Base-by-base conservation (phyloP, 371 early-diverging fungal species). In the Mortierella sp. region DNA sequence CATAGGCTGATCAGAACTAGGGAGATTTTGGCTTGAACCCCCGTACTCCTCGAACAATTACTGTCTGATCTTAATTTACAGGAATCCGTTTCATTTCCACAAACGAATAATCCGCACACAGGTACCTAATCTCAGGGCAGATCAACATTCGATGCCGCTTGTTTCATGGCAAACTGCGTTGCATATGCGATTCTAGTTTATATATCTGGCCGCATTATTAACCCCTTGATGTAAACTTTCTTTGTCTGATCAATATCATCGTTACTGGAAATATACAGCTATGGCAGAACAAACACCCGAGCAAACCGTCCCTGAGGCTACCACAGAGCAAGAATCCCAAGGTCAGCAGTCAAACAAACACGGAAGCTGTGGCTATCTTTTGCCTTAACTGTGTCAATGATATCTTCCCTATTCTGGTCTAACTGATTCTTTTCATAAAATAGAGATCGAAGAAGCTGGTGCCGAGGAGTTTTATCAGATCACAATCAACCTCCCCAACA, bases 381-480 rank as follows among this genome's bases (percentile, higher is more conserved):
- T 47, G 17, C 17, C 8, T 47, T n/a, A 47, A 47, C 13, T 37
- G 47, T 17, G 4, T 47, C 47, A 47, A 47, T 47, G 47, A n/a
- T n/a, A n/a, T n/a, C n/a, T 23, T 42, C 13, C 23, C 32, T 57
- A 32, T 17, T 29, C 45, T 53, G 12, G 47, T 47, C 47, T 47
- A 47, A 47, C 47, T 47, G 13, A 47, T n/a, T 47, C 19, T 8
- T 43, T 28, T 53, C 29, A 28, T 9, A 9, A 28, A 12, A 8
- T 59, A 80, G 81, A 63, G 51, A 68, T 75, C 66, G 81, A 80
- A 59, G 81, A 75, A 19, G 75, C 65, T 58, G 79, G 79, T 62
- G 89, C 86, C 56, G 91, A 90, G 59, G 87, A 86, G 68, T 82
- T 89, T 43, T 90, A 85, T 67, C 86, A 85, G 71, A 83, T 90